Percentiles rank a stretch among this genome's conserved stretches.
phyloP scores from a whole-genome alignment of 2,329 filamentous ascomycete genomes.

The Acrocalymma vagum region DNA sequence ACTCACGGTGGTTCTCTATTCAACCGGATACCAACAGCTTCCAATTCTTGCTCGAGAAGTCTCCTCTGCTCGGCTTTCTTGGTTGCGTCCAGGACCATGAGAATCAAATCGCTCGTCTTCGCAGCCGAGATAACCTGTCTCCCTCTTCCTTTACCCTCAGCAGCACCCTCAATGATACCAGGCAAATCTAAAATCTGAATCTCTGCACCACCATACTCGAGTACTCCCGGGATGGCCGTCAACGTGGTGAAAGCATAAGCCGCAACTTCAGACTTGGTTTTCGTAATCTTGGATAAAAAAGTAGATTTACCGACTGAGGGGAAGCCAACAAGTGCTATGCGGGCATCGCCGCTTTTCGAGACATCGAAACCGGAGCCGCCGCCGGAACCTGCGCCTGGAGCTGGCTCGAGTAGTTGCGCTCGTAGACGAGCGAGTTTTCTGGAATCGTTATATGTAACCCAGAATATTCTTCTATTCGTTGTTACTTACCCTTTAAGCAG shows the following conservation, averaged over 20 bases:
- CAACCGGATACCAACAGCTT: conserved; percentile 92
- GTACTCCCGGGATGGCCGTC: conserved; percentile 94
- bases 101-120: conserved; percentile 95
- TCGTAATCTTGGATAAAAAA: conserved; percentile 98
- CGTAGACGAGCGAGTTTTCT: conserved; percentile 96
- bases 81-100: conserved; percentile 97
- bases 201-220: conserved; percentile 97
- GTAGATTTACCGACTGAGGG: conserved; percentile 99
- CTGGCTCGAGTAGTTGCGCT: conserved; percentile 92
- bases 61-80: conserved; percentile 94
- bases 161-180: conserved; percentile 96
- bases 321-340: conserved; percentile 97
- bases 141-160: conserved; percentile 94
- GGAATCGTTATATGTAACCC: conserved; percentile 25
- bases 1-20: conserved; percentile 88
- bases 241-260: conserved; percentile 97
- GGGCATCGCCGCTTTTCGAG: conserved; percentile 93
- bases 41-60: conserved; percentile 88
- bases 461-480: background rate
- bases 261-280: conserved; percentile 94
- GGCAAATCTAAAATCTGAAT: conserved; percentile 98
- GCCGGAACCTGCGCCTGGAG: conserved; percentile 77
- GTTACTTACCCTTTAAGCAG: conserved; percentile 84
- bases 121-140: conserved; percentile 97
- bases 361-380: conserved; percentile 87